Evolutionary conservation across 805 yeast species (phyloP).

Genomic region (Myxozyma sirexii): DNA sequence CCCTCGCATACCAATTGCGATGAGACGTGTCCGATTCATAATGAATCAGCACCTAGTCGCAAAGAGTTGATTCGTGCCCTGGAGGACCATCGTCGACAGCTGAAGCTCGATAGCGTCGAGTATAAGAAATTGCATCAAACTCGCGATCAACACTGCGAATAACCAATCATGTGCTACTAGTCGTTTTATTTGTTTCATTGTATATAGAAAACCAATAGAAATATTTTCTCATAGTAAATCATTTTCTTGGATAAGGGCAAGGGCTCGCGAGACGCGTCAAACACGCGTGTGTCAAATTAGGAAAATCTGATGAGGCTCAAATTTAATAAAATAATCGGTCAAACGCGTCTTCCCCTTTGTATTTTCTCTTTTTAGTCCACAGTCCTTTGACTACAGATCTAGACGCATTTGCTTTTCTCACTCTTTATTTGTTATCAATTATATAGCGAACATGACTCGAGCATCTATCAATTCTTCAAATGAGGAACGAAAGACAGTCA

Average conservation of each 20-base stretch:
- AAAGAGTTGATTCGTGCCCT: constrained; percentile 15
- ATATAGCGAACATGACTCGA: neutral
- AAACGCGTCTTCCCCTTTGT: neutral
- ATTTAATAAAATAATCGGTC: neutral
- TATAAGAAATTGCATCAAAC: constrained; percentile 15
- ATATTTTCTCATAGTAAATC: too few species aligned
- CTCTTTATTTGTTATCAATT: neutral
- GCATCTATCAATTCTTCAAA: neutral
- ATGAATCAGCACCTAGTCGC: constrained; percentile 15
- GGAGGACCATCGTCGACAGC: constrained; percentile 21
- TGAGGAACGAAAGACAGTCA: neutral
- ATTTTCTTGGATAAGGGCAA: too few species aligned
- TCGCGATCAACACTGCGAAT: too few species aligned
- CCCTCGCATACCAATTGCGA: constrained; percentile 21
- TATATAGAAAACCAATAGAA: too few species aligned
- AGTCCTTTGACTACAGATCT: neutral
- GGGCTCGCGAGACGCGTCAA: constrained; percentile 2
- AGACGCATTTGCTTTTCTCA: neutral
- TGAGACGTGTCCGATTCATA: constrained; percentile 24
- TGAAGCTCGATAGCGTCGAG: constrained; percentile 21
- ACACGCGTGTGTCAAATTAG: neutral
- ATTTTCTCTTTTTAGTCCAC: too few species aligned
- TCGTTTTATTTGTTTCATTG: too few species aligned
- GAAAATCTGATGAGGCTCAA: neutral
- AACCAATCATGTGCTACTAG: too few species aligned